phyloP scores from a whole-genome alignment of 1,284 basidiomycete species.

The Rhodofomes roseus region DNA sequence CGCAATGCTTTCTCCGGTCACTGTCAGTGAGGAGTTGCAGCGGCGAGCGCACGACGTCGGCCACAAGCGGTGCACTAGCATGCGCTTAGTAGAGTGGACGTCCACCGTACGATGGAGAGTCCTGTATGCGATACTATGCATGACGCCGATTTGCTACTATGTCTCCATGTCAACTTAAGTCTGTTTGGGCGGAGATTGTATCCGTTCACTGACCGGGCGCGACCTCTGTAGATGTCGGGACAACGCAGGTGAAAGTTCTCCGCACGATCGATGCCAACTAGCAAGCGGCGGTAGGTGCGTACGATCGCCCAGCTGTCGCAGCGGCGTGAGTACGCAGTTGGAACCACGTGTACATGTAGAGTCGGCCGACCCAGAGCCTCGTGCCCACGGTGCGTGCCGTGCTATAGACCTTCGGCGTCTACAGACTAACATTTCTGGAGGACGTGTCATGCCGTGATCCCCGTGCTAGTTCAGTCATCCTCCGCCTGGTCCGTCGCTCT shows the following conservation, averaged over 20 bases:
- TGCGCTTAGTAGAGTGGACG: neutral
- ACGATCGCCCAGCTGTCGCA: too few species aligned
- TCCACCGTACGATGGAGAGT: neutral
- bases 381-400: neutral
- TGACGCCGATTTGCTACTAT: too few species aligned
- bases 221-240: too few species aligned
- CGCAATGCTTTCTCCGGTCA: constrained; percentile 13
- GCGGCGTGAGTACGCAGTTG: too few species aligned
- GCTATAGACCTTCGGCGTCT: neutral
- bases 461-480: neutral
- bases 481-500: neutral
- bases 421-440: neutral
- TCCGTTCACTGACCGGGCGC: too few species aligned
- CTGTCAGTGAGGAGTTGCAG: constrained; percentile 11
- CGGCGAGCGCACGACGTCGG: constrained; percentile 8
- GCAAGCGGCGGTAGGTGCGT: too few species aligned
- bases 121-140: neutral
- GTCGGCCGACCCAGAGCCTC: neutral
- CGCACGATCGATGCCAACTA: too few species aligned
- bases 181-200: too few species aligned
- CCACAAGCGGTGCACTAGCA: too few species aligned
- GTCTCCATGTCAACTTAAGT: too few species aligned
- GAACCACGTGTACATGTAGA: neutral
- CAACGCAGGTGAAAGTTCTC: too few species aligned
- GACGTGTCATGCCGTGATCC: neutral